These are phyloP conservation scores for Candida sonorensis DNA, from an alignment of 805 yeast genomes.

Conservation along the genomic window DNA sequence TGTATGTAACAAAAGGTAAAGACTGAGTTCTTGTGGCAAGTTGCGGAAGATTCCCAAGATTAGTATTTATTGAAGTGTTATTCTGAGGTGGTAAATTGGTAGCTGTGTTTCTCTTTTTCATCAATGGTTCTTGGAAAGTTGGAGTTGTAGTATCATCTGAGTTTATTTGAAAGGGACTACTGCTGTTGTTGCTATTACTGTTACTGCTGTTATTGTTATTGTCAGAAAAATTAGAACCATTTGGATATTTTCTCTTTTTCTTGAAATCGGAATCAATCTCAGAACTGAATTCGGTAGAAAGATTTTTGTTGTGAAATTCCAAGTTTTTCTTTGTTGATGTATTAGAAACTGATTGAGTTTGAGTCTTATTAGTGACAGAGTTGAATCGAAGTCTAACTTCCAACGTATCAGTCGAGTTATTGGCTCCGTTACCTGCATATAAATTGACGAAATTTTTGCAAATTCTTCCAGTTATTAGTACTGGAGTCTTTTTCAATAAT, in stretches of 20 bases:
- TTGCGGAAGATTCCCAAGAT: slow-evolving; percentile 19
- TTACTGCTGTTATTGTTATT: background rate
- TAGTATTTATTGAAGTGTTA: too few relatives aligned
- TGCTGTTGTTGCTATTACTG: slow-evolving; percentile 5
- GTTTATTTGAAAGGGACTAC: slow-evolving; percentile 5
- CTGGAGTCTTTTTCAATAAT: slow-evolving; percentile 16
- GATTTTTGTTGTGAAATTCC: too few relatives aligned
- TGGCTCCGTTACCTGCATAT: slow-evolving; percentile 30
- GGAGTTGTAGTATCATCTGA: slow-evolving; percentile 6
- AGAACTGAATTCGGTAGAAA: too few relatives aligned
- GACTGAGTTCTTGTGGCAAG: slow-evolving; percentile 31
- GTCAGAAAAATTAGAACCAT: too few relatives aligned
- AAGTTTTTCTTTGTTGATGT: too few relatives aligned
- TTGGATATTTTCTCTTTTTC: too few relatives aligned
- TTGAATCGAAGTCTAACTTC: slow-evolving; percentile 51
- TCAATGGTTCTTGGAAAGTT: slow-evolving; percentile 9
- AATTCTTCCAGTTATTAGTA: slow-evolving; percentile 48
- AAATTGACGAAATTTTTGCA: slow-evolving; percentile 48
- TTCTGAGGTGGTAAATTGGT: too few relatives aligned
- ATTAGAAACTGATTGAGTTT: too few relatives aligned
- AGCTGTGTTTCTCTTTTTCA: slow-evolving; percentile 2
- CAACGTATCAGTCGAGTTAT: slow-evolving; percentile 34
- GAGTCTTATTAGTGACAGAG: slow-evolving; percentile 11
- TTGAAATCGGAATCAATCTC: too few relatives aligned
- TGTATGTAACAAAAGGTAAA: slow-evolving; percentile 25